phyloP scores from a whole-genome alignment of 768 basidiomycete species.

The Podaxis sp. region DNA sequence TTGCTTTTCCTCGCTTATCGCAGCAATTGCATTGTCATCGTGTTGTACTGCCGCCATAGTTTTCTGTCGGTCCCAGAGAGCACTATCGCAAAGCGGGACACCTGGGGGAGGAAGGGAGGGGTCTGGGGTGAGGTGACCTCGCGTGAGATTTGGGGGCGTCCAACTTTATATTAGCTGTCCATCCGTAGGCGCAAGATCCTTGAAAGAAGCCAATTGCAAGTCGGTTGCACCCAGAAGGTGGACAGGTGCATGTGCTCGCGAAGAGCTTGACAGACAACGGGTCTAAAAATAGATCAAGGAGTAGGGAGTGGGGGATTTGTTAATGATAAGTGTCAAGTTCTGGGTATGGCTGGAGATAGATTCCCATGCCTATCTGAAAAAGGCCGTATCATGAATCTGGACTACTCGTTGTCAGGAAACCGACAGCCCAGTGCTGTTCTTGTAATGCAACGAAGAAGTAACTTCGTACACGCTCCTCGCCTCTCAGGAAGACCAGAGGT shows the following conservation, averaged over 20 bases:
- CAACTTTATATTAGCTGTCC: neutral
- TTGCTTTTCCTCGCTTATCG: constrained; percentile 21
- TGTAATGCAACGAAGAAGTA: neutral
- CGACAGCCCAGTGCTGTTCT: neutral
- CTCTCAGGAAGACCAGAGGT: too few relatives aligned
- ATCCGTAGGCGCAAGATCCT: neutral
- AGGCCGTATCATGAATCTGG: neutral
- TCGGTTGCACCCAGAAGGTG: neutral
- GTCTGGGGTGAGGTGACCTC: neutral
- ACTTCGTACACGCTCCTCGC: neutral
- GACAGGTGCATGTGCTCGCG: constrained; percentile 7
- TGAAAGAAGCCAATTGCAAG: neutral
- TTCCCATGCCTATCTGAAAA: neutral
- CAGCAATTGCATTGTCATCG: constrained; percentile 15
- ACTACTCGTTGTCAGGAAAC: neutral
- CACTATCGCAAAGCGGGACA: neutral
- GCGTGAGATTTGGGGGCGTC: neutral
- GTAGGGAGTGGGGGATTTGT: neutral
- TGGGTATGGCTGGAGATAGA: neutral
- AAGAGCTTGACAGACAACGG: neutral
- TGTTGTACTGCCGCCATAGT: constrained; percentile 8
- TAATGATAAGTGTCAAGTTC: neutral
- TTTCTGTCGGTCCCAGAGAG: neutral
- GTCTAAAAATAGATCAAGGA: constrained; percentile 7
- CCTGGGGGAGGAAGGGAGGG: neutral